These are phyloP conservation scores for Lupinus albus DNA, from an alignment of 306 rosid genomes.

Conservation along the genomic window DNA sequence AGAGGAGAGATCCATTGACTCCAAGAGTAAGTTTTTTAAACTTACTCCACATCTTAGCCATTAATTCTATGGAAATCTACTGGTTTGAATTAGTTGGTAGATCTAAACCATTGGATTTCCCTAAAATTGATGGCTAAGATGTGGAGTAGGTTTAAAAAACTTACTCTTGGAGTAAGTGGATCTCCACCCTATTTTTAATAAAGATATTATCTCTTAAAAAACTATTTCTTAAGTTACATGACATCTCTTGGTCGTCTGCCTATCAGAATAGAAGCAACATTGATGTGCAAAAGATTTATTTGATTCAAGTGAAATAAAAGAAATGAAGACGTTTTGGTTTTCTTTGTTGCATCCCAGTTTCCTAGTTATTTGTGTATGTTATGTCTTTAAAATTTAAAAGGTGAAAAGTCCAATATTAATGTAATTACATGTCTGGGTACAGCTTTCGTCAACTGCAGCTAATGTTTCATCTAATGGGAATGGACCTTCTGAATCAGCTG, in stretches of 20 bases:
- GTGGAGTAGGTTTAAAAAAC: too few relatives aligned
- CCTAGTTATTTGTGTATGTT: constrained; percentile 3
- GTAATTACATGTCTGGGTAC: constrained; percentile 41
- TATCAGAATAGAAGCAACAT: neutral
- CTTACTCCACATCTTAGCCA: too few relatives aligned
- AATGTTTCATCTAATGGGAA: constrained; percentile 74
- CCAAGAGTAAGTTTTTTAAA: too few relatives aligned
- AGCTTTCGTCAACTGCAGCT: constrained; percentile 74
- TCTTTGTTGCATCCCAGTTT: neutral
- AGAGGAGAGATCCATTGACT: too few relatives aligned
- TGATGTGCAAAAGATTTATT: neutral
- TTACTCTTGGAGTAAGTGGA: too few relatives aligned
- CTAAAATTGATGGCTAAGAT: too few relatives aligned
- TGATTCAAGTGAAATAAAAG: neutral
- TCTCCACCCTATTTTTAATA: too few relatives aligned
- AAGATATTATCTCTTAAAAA: neutral
- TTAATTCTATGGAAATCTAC: too few relatives aligned
- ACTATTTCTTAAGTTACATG: neutral
- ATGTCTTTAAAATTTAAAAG: neutral
- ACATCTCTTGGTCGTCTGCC: neutral
- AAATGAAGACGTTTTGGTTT: neutral
- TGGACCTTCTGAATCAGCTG: constrained; percentile 84
- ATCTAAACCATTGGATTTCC: too few relatives aligned
- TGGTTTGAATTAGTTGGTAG: too few relatives aligned
- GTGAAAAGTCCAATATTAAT: neutral